These are phyloP conservation scores for Polyporus arcularius DNA, from an alignment of 768 basidiomycete species.

Conservation along the genomic window DNA sequence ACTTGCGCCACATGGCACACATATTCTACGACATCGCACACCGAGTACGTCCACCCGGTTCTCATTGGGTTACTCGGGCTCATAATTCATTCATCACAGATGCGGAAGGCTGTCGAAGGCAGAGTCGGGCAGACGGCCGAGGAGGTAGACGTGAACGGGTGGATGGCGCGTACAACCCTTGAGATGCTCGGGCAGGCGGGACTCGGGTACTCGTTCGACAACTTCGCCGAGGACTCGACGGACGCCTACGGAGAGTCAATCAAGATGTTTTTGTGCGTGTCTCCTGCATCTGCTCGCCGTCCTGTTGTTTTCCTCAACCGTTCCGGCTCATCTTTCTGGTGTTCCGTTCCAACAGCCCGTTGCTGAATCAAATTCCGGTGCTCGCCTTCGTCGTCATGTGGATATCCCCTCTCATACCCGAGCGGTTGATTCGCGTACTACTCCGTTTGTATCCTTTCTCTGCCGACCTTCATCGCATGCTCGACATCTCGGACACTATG, in stretches of 20 bases:
- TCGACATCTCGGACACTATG: conserved; percentile 39
- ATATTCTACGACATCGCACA: conserved; percentile 18
- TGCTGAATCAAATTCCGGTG: background rate
- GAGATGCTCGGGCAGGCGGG: conserved; percentile 29
- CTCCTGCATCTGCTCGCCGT: background rate
- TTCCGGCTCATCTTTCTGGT: too few relatives aligned
- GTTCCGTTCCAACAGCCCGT: background rate
- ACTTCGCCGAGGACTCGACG: conserved; percentile 11
- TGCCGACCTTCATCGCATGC: conserved; percentile 28
- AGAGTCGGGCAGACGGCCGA: background rate
- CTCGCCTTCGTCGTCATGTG: background rate
- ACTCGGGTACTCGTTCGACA: conserved; percentile 29
- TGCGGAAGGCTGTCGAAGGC: conserved; percentile 9
- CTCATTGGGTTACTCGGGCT: background rate
- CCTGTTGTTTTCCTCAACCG: too few relatives aligned
- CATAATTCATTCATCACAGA: background rate
- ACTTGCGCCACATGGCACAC: conserved; percentile 21
- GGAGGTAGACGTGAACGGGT: conserved; percentile 13
- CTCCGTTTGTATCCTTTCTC: background rate
- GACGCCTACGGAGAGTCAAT: conserved; percentile 25
- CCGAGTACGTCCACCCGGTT: background rate
- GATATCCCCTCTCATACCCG: background rate
- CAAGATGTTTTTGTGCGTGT: conserved; percentile 24
- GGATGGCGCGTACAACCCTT: conserved; percentile 27
- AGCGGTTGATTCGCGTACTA: background rate